Evolutionary conservation across 225 moss, liverwort and hornwort species (phyloP), one percentile per base, ranked within the genome.

Genomic region (Straminergon stramineum): DNA sequence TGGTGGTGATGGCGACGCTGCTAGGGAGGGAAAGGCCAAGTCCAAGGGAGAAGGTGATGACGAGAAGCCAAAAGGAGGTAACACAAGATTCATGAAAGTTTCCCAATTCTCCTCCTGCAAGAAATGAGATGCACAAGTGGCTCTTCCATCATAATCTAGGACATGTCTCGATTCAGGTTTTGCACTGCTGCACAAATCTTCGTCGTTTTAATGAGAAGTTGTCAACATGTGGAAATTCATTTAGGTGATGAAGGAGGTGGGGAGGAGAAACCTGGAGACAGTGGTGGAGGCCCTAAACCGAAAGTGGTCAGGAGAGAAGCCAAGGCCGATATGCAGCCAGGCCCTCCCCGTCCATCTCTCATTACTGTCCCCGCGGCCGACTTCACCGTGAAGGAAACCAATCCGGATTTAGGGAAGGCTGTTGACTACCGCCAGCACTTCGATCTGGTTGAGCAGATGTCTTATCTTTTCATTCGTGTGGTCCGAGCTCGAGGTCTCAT

Each of bases 391-490:
- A 96, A 93, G 84, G 97, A 97, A 82, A 96, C 97, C 1, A 94
- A 93, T 67, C 95, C 94, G 27, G 96, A 95, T 73, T 87, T 97
- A 22, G 98, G 98, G 31, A 92, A 94, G 87, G 96, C 96, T 30
- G 95, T 98, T 19, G 97, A 98, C 62, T 96, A 97, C 66, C 90
- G 93, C 16, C 96, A 97, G 19, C 98, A 98, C 67, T 98, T 91
- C 68, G 98, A 97, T 82, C 95, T 98, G 24, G 98, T 98, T 2
- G 97, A 98, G 80, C 94, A 97, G 68, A 98, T 98, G 98, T 86
- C 94, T 30, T 98, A 96, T 84, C 86, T 98, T 17, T 98, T 96
- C 63, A 90, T 97, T 26, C 94, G 95, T 39, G 94, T 97, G 21
- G 97, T 97, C 21, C 95, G 93, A 88, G 97, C 98, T 68, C 92